Evolutionary conservation across 805 yeast species (phyloP), one percentile per base, ranked within the genome.

Genomic region (Aciculoconidium aculeatum): DNA sequence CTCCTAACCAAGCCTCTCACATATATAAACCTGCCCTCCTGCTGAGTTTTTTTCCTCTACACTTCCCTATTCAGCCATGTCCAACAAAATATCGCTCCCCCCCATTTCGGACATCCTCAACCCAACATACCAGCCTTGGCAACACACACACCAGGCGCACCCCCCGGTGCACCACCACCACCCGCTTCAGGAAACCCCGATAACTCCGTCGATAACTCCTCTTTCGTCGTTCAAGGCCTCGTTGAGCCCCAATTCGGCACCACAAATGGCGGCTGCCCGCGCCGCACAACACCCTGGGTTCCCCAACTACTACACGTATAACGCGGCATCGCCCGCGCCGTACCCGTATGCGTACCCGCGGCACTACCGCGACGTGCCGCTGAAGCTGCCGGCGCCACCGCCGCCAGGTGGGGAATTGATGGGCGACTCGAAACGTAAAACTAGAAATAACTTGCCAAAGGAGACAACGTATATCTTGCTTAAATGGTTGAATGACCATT

Each of bases 401-500:
- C n/a, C n/a, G n/a, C n/a, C n/a, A n/a, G n/a, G n/a, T n/a, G n/a
- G n/a, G n/a, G n/a, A n/a, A n/a, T n/a, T 30, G 25, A 24, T 34
- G 3, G 36, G 34, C 22, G 28, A 32, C 25, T 17, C 31, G 17
- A 49, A 44, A 38, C 37, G 65, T 16, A 61, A 61, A 30, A 64
- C 69, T 2, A 67, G 94, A 40, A 79, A 84, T 24, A 84, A 83
- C 52, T 60, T 84, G 37, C 94, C 95, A 13, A 75, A 81, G 43
- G 82, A 75, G 35, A 83, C 86, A 2, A 83, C 90, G 4, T 74
- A 74, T 36, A 75, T 80, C 8, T 61, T 83, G 41, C 71, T 84
- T 35, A 65, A 67, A 30, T 84, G 95, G 95, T 68, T 85, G 30
- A 61, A 75, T 34, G 74, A 73, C 20, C 88, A 84, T 51, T 58